Conservation (phyloP, 2,329 filamentous ascomycete species). For the Aspergillus eucalypticola region DNA sequence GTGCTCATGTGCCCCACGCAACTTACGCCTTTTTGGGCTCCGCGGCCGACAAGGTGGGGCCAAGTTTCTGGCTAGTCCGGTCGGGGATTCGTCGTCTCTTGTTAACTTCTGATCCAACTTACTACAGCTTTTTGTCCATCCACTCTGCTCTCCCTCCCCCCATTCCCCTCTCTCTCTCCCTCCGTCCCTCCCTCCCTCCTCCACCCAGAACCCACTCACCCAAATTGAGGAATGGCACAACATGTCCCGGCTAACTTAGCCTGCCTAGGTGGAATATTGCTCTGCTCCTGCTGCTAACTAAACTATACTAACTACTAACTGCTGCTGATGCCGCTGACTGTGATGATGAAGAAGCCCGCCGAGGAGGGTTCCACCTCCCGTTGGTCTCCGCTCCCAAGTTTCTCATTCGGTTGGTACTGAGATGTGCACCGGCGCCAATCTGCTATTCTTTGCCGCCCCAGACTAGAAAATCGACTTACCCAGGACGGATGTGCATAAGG, state of each 20-base stretch:
- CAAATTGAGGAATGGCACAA: slow-evolving; percentile 22
- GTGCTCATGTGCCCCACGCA: slow-evolving; percentile 26
- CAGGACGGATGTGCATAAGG: slow-evolving; percentile 7
- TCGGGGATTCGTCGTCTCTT: slow-evolving; percentile 16
- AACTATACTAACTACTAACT: too few species aligned
- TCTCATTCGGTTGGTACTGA: slow-evolving; percentile 16
- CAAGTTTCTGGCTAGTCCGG: slow-evolving; percentile 7
- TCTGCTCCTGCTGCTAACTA: background rate
- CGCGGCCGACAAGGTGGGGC: slow-evolving; percentile 24
- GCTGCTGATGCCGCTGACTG: slow-evolving; percentile 8
- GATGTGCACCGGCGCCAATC: slow-evolving; percentile 20
- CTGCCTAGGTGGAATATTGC: slow-evolving; percentile 5
- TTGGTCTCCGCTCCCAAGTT: slow-evolving; percentile 16
- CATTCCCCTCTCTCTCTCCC: background rate
- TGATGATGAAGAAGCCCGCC: slow-evolving; percentile 6
- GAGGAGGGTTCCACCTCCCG: slow-evolving; percentile 16
- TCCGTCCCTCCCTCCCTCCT: background rate
- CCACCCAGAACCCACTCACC: background rate
- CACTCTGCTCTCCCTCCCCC: background rate
- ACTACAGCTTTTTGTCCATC: background rate
- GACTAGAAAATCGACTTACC: slow-evolving; percentile 8
- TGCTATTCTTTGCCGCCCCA: slow-evolving; percentile 13
- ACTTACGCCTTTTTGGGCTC: slow-evolving; percentile 27
- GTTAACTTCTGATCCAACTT: slow-evolving; percentile 11
- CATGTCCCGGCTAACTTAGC: background rate